phyloP scores from a whole-genome alignment of 768 basidiomycete genomes.

The Tubosaeta sp. region DNA sequence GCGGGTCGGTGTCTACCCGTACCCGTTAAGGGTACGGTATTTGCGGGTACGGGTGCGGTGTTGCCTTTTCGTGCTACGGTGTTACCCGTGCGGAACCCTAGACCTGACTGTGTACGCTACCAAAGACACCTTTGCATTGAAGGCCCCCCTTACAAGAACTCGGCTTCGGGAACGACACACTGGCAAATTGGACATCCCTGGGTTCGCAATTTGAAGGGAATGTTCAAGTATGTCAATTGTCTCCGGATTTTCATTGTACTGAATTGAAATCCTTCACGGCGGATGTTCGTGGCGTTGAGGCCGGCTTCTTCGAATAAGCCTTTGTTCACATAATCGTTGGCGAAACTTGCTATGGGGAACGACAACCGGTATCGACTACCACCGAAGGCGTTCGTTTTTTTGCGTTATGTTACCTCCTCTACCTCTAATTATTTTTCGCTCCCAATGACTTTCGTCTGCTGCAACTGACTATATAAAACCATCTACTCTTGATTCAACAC shows the following conservation, averaged over 20 bases:
- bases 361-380: constrained; percentile 96
- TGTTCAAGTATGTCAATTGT: constrained; percentile 74
- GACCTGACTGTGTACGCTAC: too few relatives aligned
- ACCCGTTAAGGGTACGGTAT: neutral
- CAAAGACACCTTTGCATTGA: too few relatives aligned
- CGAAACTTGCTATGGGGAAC: constrained; percentile 99
- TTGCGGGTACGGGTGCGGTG: neutral
- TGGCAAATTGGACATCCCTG: constrained; percentile 73
- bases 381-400: constrained; percentile 72
- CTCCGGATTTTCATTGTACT: neutral
- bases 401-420: too few relatives aligned
- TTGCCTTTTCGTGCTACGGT: neutral
- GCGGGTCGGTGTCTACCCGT: constrained; percentile 2
- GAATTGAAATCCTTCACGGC: constrained; percentile 39
- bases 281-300: constrained; percentile 77
- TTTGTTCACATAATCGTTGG: constrained; percentile 78
- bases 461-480: constrained; percentile 90
- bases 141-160: too few relatives aligned
- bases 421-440: constrained; percentile 80
- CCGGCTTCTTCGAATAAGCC: constrained; percentile 74
- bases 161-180: constrained; percentile 77
- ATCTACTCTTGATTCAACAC: constrained; percentile 76
- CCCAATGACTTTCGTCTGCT: constrained; percentile 85
- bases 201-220: constrained; percentile 89
- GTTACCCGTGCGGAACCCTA: constrained; percentile 1